phyloP scores from a whole-genome alignment of 768 basidiomycete species.

The Terana coerulea region DNA sequence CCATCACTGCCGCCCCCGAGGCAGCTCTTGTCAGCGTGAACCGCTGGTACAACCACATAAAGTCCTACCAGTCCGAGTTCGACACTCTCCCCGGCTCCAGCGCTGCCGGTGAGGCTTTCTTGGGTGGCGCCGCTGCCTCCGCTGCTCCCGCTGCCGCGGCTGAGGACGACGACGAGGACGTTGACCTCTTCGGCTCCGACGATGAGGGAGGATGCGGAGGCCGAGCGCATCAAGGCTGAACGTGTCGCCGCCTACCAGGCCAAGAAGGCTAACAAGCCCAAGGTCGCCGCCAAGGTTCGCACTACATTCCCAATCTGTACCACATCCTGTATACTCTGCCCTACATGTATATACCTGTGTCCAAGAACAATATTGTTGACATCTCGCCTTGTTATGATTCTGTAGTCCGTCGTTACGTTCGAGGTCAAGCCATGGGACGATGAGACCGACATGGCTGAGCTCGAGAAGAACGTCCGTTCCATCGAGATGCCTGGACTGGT shows the following conservation, averaged over 20 bases:
- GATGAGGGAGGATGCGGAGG: constrained; percentile 44
- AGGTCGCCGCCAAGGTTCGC: constrained; percentile 80
- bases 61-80: constrained; percentile 80
- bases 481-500: constrained; percentile 88
- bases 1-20: constrained; percentile 63
- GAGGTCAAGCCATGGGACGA: constrained; percentile 99
- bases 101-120: constrained; percentile 71
- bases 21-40: constrained; percentile 67
- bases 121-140: constrained; percentile 45
- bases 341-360: constrained; percentile 12
- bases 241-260: constrained; percentile 91
- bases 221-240: constrained; percentile 69
- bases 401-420: constrained; percentile 91
- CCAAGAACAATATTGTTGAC: constrained; percentile 7
- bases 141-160: constrained; percentile 33
- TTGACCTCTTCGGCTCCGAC: constrained; percentile 80
- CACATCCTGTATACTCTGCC: constrained; percentile 5
- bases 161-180: constrained; percentile 38
- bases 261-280: constrained; percentile 90
- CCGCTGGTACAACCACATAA: constrained; percentile 94
- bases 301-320: constrained; percentile 4
- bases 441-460: constrained; percentile 91
- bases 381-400: not conserved
- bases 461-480: constrained; percentile 82
- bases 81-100: constrained; percentile 80